phyloP scores from a whole-genome alignment of 257 asterid genomes.

The Eustoma russellianum region DNA sequence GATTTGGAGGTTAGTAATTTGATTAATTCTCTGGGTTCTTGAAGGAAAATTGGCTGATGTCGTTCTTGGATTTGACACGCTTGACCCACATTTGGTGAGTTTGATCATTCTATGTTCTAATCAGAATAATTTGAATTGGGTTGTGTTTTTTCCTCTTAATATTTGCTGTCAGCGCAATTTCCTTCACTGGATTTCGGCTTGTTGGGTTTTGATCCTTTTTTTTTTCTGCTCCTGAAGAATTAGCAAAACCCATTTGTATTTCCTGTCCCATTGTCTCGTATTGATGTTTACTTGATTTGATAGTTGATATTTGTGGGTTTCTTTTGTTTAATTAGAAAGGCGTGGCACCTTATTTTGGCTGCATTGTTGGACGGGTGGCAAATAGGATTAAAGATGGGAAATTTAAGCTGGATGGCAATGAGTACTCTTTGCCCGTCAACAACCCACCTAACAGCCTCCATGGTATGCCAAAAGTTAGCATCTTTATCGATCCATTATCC shows the following conservation, averaged over 20 bases:
- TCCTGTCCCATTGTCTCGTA: neutral
- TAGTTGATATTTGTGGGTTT: conserved; percentile 6
- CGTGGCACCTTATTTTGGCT: conserved; percentile 81
- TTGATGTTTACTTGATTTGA: neutral
- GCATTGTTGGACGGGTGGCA: conserved; percentile 98
- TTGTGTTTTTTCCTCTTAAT: neutral
- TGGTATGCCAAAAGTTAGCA: conserved; percentile 32
- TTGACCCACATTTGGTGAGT: conserved; percentile 79
- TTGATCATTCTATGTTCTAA: neutral
- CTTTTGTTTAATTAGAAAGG: conserved; percentile 55
- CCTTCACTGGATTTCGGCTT: conserved; percentile 3
- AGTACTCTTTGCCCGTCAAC: conserved; percentile 69
- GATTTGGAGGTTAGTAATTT: conserved; percentile 5
- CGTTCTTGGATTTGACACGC: conserved; percentile 92
- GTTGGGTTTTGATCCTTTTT: neutral
- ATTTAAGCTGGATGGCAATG: conserved; percentile 60
- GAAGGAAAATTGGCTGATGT: conserved; percentile 85
- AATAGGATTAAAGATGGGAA: conserved; percentile 90
- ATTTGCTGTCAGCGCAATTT: neutral
- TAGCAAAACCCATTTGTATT: neutral
- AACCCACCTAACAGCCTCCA: conserved; percentile 94
- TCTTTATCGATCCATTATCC: neutral
- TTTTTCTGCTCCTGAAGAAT: neutral
- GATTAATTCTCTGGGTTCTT: conserved; percentile 2
- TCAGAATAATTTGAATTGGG: neutral